Evolutionary conservation across 306 rosid genomes (phyloP), one percentile per base, ranked within the genome.

Genomic region (Acacia confusa): DNA sequence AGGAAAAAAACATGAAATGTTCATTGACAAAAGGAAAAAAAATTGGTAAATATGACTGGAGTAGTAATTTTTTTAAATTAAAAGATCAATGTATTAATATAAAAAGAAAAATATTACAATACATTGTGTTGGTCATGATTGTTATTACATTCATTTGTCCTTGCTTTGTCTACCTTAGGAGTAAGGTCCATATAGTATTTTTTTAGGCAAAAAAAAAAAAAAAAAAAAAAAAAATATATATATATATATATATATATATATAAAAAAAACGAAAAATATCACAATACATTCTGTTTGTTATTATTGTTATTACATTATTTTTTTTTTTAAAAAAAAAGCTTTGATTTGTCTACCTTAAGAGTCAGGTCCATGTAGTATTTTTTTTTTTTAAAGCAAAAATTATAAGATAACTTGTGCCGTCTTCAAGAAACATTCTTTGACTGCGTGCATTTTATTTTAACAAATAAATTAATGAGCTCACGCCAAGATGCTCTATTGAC

Each of bases 1-100:
- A 8, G 50, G 74, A 4, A 27, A 41, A 41, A 40, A 76, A 84
- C 67, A 80, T 20, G 27, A 55, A 20, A 20, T n/a, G 14, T 4
- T 24, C 20, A 47, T 68, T 84, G 82, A 84, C 68, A 80, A 71
- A 79, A 70, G 38, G 55, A 13, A 30, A 25, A n/a, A 32, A 36
- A 36, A 36, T 0, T 6, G 40, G 6, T 36, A 36, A 36, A 5
- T 36, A 36, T 36, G 40, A 36, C 6, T 0, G 40, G 8, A 36
- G 8, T 36, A 36, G 40, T 36, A 34, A 7, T 34, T 34, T 34
- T 34, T 34, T 34, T 3, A 34, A 34, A 34, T 34, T 0, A 41
- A 41, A 41, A 13, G 13, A 41, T 9, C 45, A 11, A 11, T 41
- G 10, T 0, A 47, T 3, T 47, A 13, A 47, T 47, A 47, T 14